phyloP scores from a whole-genome alignment of 805 yeast species.

The Candida ulmi region DNA sequence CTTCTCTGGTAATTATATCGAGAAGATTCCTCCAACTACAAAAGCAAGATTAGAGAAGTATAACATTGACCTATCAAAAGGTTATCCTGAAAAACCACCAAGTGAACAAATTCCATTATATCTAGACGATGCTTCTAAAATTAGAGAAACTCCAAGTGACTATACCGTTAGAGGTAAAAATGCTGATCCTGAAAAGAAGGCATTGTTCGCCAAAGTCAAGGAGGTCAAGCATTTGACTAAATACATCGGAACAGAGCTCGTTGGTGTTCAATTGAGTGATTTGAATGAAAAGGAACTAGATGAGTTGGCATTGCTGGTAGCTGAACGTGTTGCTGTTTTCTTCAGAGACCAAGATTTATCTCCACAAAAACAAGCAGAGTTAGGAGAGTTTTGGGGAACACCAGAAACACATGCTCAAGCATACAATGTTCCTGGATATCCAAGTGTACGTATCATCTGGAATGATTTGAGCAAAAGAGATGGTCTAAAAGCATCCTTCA shows the following conservation, averaged over 20 bases:
- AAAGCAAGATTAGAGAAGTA: slow-evolving; percentile 24
- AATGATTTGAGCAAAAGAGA: slow-evolving; percentile 25
- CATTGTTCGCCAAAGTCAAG: slow-evolving; percentile 33
- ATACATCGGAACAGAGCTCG: slow-evolving; percentile 42
- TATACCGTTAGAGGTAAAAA: slow-evolving; percentile 28
- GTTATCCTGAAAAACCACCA: slow-evolving; percentile 33
- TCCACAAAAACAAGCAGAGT: slow-evolving; percentile 32
- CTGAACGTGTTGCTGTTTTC: slow-evolving; percentile 43
- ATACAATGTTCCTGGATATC: slow-evolving; percentile 27
- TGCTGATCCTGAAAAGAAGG: slow-evolving; percentile 37
- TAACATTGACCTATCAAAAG: slow-evolving; percentile 30
- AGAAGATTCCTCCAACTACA: too few relatives aligned
- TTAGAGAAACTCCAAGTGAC: slow-evolving; percentile 26
- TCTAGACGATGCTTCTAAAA: slow-evolving; percentile 32
- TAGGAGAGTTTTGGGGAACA: too few relatives aligned
- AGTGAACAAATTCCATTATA: slow-evolving; percentile 32
- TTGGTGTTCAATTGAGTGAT: slow-evolving; percentile 38
- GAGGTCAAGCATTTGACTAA: slow-evolving; percentile 36
- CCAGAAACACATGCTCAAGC: too few relatives aligned
- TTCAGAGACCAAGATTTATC: slow-evolving; percentile 42
- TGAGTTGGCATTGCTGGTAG: slow-evolving; percentile 39
- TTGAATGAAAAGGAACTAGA: slow-evolving; percentile 36
- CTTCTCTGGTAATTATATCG: too few relatives aligned
- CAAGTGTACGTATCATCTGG: slow-evolving; percentile 34
- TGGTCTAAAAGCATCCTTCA: slow-evolving; percentile 17